Base-by-base conservation (phyloP, 2,329 filamentous ascomycete genomes). In the Myriangium duriaei region DNA sequence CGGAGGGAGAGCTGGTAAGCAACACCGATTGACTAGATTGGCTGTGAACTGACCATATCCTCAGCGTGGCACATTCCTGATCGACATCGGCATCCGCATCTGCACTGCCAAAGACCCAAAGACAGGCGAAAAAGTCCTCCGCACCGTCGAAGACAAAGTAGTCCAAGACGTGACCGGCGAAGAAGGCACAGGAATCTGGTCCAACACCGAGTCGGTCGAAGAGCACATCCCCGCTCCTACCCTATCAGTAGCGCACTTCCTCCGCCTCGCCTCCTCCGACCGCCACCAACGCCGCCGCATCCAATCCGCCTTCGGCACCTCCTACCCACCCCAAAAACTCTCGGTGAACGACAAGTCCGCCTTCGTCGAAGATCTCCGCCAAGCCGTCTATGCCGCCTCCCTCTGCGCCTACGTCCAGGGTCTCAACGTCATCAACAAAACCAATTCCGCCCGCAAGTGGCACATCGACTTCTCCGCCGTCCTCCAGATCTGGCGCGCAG, bases 181-280 rank as follows among this genome's bases (percentile, higher is more conserved):
- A 29, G 78, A 82, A 52, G 76, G 78, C 0, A 83, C 78, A 0
- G 73, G 76, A 0, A 67, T 72, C 33, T 82, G 76, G 78, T 70
- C 71, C 4, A 70, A 76, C 44, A 69, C 68, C 46, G 71, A 82
- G 51, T 71, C 74, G 0, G 68, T 77, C 5, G 55, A 62, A 3
- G 62, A 74, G 3, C 79, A 83, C 47, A 64, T 81, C 3, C 69
- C 79, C 0, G 68, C 72, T 0, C 73, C 78, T 0, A 81, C 76
- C 0, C 64, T 83, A n/a, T 66, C 72, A 1, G 59, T 66, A 0
- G 70, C 75, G 0, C 77, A 82, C 51, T 72, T 69, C 43, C 62
- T 81, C 41, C 71, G 77, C 11, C 61, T 79, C 12, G 72, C 74
- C 1, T 81, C 74, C 4, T 72, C 74, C 1, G 72, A 79, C 48